Base-by-base conservation (phyloP, 2,329 filamentous ascomycete genomes). In the Leptographium flavum region DNA sequence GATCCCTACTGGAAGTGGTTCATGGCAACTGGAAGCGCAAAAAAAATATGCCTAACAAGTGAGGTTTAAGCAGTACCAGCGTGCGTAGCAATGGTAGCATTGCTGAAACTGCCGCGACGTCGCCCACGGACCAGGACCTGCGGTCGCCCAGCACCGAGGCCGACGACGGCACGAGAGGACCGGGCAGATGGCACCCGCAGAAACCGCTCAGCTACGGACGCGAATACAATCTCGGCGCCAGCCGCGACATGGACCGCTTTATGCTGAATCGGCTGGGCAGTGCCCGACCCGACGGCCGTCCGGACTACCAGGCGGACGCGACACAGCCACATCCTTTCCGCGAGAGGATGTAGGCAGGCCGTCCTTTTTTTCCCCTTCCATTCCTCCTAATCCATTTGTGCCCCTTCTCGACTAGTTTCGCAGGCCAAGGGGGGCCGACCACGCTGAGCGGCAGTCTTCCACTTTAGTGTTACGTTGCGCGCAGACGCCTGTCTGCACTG, bases 241-340 rank as follows among this genome's bases (percentile, higher is more conserved):
- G 52, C 15, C 68, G 63, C 52, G 71, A 75, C 46, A 74, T 76
- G 47, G 73, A 76, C 52, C 64, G 65, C 52, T 66, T 60, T 48
- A 76, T 76, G 73, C 62, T 76, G 46, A 65, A 67, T 33, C 65
- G 69, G 32, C 56, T 76, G 43, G 48, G 42, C 32, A 35, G 4
- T 11, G 11, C 47, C 2, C 45, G 41, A 1, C 17, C 32, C 8
- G 47, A 45, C 13, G 10, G 42, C 11, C 41, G 40, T 27, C 14
- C 28, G 17, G 45, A 33, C 21, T 47, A 39, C 4, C 25, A 33
- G 35, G 39, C 10, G 3, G 28, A 30, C 13, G 22, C 4, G 22
- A 6, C 28, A 13, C 23, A 19, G n/a, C 14, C 33, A 5, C 40
- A 19, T 17, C 31, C 14, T 45, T 14, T 32, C n/a, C 38, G 17